Base-by-base conservation (phyloP, 2,329 filamentous ascomycete genomes). In the Albophoma yamanashiensis region DNA sequence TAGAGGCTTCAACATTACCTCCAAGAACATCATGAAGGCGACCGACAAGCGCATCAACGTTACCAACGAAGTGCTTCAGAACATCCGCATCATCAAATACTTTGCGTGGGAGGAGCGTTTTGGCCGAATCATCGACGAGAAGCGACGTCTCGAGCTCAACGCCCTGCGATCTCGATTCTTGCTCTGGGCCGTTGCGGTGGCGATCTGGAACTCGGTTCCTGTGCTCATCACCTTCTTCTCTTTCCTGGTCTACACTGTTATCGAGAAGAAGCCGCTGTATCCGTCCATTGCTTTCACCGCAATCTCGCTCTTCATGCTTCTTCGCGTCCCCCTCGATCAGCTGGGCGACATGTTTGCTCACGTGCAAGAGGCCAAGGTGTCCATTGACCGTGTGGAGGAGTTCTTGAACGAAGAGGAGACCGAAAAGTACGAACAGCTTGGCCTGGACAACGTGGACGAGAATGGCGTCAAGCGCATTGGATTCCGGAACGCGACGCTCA, bases 51-150 rank as follows among this genome's bases (percentile, higher is more conserved):
- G 94, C 58, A 97, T 99, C 64, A 91, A 97, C 70, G 89, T 92
- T 5, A 99, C 94, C 6, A 99, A 99, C 71, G 94, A 99, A 74
- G 89, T 97, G 9, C 79, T 99, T 36, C 92, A 96, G 70, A 99
- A 97, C 68, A 97, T 99, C 65, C 87, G 94, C 58, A 97, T 99
- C 71, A 97, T 99, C 83, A 99, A 99, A 72, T 99, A 94, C 74
- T 99, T 99, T 71, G 93, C 94, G 0, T 99, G 94, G 94, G 94
- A 99, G 73, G 86, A 92, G 67, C 89, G 93, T 2, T 99, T 97
- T 71, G 85, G 89, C 60, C 83, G 85, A 27, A 86, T 91, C 59
- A 91, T 99, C 40, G 89, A 95, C 62, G 93, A 97, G 72, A 97
- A 96, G 76, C 86, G 94, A 63, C 80, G 81, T 52, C 79, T 79